A percentile compares a stretch with the other conserved stretches of the same genome.
Evolutionary conservation across 2,329 filamentous ascomycete genomes (phyloP).

Genomic region (Penicillium freii): DNA sequence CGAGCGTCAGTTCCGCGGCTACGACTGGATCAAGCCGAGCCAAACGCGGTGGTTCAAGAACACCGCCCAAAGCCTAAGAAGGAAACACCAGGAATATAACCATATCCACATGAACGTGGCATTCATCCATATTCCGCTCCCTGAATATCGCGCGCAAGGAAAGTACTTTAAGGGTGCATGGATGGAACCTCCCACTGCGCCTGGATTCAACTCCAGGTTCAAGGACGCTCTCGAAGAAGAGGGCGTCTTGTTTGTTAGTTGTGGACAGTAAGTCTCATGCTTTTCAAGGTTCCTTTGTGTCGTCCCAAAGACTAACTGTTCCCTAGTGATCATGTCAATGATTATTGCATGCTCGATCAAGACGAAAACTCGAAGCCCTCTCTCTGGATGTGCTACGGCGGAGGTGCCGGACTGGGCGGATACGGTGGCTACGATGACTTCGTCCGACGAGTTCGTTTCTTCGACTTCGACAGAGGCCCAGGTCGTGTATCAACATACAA

Average conservation of each 20-base stretch:
- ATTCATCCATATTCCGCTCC: conserved; percentile 95
- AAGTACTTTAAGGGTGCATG: conserved; percentile 67
- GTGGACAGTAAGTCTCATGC: conserved; percentile 71
- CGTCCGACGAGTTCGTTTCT: conserved; percentile 79
- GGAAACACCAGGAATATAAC: conserved; percentile 77
- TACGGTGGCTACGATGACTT: conserved; percentile 90
- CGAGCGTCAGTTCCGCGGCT: conserved; percentile 82
- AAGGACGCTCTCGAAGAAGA: conserved; percentile 83
- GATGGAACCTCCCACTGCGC: conserved; percentile 82
- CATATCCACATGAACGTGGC: conserved; percentile 93
- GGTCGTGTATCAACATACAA: conserved; percentile 91
- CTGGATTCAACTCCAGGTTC: conserved; percentile 88
- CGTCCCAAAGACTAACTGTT: conserved; percentile 20
- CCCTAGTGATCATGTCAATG: conserved; percentile 83
- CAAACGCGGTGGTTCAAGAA: conserved; percentile 94
- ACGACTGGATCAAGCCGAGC: conserved; percentile 93
- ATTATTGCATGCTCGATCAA: conserved; percentile 78
- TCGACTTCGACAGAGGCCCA: conserved; percentile 89
- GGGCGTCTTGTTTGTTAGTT: conserved; percentile 81
- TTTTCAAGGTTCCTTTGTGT: neutral
- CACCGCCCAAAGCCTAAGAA: conserved; percentile 71
- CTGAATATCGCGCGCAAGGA: conserved; percentile 70
- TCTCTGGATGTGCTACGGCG: conserved; percentile 98
- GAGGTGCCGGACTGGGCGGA: conserved; percentile 86
- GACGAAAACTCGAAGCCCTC: conserved; percentile 59